These are phyloP conservation scores for Geotrichum carabidarum DNA, from an alignment of 1,139 yeast species.

Conservation along the genomic window DNA sequence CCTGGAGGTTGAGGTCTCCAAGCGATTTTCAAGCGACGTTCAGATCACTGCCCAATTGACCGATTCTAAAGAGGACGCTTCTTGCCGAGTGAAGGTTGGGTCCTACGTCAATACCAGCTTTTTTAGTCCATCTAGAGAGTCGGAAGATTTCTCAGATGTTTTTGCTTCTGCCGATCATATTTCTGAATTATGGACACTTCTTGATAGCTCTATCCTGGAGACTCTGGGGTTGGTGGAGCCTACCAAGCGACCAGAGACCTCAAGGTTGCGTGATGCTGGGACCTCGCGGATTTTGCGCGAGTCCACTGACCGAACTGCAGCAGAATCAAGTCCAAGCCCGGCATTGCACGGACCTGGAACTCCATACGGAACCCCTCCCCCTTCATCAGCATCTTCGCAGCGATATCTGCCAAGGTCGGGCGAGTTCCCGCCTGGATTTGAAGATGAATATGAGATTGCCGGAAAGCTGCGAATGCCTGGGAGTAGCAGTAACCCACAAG, in stretches of 20 bases:
- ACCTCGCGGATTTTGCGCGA: constrained; percentile 14
- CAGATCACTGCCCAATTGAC: constrained; percentile 5
- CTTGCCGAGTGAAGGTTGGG: neutral
- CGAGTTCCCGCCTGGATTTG: constrained; percentile 17
- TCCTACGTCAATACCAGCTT: neutral
- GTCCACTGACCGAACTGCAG: constrained; percentile 15
- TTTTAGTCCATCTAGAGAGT: neutral
- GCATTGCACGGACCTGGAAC: constrained; percentile 16
- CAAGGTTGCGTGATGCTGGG: neutral
- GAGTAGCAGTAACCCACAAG: neutral
- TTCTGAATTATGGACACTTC: neutral
- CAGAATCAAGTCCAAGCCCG: constrained; percentile 18
- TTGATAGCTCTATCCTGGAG: constrained; percentile 4
- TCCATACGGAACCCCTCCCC: constrained; percentile 13
- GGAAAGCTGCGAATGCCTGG: constrained; percentile 15
- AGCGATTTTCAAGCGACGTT: constrained; percentile 9
- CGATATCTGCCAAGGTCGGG: constrained; percentile 5
- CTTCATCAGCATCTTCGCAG: constrained; percentile 1
- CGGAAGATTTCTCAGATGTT: constrained; percentile 4
- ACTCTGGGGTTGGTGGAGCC: neutral
- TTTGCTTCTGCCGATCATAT: constrained; percentile 5
- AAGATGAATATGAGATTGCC: constrained; percentile 15
- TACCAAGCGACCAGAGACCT: neutral
- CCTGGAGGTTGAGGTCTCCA: constrained; percentile 11
- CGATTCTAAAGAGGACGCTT: constrained; percentile 6